Base-by-base conservation (phyloP, 1,284 basidiomycete genomes). In the Fistulina hepatica region DNA sequence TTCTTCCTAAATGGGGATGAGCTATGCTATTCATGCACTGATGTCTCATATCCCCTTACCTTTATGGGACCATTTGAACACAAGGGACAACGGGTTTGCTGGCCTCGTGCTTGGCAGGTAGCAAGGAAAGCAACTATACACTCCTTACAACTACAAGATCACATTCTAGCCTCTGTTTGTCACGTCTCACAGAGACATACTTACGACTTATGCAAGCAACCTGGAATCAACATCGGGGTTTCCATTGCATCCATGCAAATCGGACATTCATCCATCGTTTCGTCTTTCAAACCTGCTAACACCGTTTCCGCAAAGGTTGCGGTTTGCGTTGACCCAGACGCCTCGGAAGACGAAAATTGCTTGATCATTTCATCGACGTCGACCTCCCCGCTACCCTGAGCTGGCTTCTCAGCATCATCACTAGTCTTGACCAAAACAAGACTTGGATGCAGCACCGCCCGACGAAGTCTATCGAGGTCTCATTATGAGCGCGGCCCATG, bases 401-500 rank as follows among this genome's bases (percentile, higher is more conserved):
- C 56, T 6, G 68, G 58, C 9, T 65, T 56, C 4, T 57, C 57
- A 7, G 61, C 57, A 24, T 65, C 58, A 27, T 73, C 68, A 15
- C 71, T 62, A 6, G 58, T 56, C 15, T 69, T 66, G 1, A 77
- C 28, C 10, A 19, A 59, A 8, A 91, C 85, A 5, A 93, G 71
- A 45, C 73, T 71, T 0, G 89, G 85, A 52, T 92, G 89, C 21
- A 92, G 67, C 2, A 91, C 88, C 9, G 88, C 89, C 37, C 88
- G 83, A 24, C 89, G 81, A 34, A 93, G 57, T 46, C 85, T 89
- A 47, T 5, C 33, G 23, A 36, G 40, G 47, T 41, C n/a, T 42
- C 43, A 17, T 33, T 23, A 26, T 38, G 37, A 27, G 36, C 23
- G 39, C 21, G 24, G 20, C 26, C 13, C 9, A 11, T 31, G 11